Evolutionary conservation across 139 green algal species (phyloP).

Genomic region (Chara braunii): DNA sequence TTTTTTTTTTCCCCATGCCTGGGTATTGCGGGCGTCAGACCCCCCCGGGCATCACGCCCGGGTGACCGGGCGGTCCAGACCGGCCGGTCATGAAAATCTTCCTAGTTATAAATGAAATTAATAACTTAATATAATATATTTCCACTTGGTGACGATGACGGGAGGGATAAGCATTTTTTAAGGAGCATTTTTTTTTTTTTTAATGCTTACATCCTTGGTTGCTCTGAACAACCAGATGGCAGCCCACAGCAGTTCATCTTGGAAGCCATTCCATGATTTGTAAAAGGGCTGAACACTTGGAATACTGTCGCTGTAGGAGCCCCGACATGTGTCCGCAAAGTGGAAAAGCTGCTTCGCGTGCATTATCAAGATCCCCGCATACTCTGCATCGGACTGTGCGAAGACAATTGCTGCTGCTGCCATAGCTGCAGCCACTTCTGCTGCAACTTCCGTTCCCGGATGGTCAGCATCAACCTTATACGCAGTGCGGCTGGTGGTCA

Average conservation of each 20-base stretch:
- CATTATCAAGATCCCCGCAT: slow-evolving; percentile 1
- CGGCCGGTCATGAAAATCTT: not conserved
- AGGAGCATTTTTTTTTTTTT: not conserved
- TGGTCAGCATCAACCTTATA: slow-evolving; percentile 3
- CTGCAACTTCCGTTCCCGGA: slow-evolving; percentile 21
- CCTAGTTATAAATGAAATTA: not conserved
- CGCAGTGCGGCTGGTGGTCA: not conserved
- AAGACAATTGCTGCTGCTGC: slow-evolving; percentile 29
- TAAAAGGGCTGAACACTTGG: slow-evolving; percentile 14
- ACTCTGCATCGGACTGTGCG: slow-evolving; percentile 1
- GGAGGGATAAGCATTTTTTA: slow-evolving; percentile 10
- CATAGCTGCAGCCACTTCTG: slow-evolving; percentile 22
- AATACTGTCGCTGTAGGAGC: slow-evolving; percentile 10
- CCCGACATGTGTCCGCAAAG: slow-evolving; percentile 26
- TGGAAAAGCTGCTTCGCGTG: slow-evolving; percentile 31
- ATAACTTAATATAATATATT: slow-evolving; percentile 4
- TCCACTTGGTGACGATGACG: slow-evolving; percentile 13
- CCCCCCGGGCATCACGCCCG: too few relatives aligned
- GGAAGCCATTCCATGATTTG: slow-evolving; percentile 28
- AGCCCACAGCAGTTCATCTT: slow-evolving; percentile 35
- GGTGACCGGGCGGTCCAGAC: too few relatives aligned
- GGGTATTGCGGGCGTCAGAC: too few relatives aligned
- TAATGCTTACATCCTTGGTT: slow-evolving; percentile 1
- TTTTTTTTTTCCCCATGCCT: too few relatives aligned
- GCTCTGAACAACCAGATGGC: slow-evolving; percentile 21